Evolutionary conservation across 139 green algal genomes (phyloP).

Genomic region (Chlamydomonas schloesseri): DNA sequence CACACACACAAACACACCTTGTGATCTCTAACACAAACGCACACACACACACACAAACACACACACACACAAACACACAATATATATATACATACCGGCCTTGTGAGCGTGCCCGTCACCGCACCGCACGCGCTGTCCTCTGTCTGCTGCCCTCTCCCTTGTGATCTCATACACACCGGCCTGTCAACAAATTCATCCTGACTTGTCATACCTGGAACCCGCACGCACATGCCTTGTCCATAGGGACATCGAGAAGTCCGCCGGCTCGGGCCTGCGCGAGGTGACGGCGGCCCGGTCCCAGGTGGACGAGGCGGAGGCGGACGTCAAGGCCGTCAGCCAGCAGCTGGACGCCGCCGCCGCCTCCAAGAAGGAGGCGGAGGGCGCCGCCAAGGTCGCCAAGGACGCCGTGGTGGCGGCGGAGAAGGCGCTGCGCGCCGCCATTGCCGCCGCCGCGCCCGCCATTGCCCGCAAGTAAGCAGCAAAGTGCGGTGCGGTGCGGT

Average conservation of each 20-base stretch:
- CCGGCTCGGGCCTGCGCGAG: constrained; percentile 15
- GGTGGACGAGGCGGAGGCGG: constrained; percentile 20
- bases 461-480: constrained; percentile 12
- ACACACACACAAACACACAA: too few species aligned
- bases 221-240: not conserved
- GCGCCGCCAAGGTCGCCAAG: constrained; percentile 1
- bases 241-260: constrained; percentile 37
- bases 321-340: constrained; percentile 4
- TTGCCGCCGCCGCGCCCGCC: not conserved
- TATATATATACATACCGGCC: too few species aligned
- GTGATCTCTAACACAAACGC: too few species aligned
- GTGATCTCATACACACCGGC: too few species aligned
- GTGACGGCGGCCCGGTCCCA: not conserved
- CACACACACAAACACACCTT: too few species aligned
- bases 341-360: constrained; percentile 2
- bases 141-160: too few species aligned
- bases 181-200: too few species aligned
- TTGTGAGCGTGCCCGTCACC: too few species aligned
- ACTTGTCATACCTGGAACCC: not conserved
- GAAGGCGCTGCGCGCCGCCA: constrained; percentile 17
- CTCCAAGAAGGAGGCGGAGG: constrained; percentile 9
- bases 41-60: too few species aligned
- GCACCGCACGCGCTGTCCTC: too few species aligned
- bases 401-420: constrained; percentile 35
- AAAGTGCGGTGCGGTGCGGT: too few species aligned